Conservation (phyloP, 2,329 filamentous ascomycete species). For the Lasiodiplodia gonubiensis region DNA sequence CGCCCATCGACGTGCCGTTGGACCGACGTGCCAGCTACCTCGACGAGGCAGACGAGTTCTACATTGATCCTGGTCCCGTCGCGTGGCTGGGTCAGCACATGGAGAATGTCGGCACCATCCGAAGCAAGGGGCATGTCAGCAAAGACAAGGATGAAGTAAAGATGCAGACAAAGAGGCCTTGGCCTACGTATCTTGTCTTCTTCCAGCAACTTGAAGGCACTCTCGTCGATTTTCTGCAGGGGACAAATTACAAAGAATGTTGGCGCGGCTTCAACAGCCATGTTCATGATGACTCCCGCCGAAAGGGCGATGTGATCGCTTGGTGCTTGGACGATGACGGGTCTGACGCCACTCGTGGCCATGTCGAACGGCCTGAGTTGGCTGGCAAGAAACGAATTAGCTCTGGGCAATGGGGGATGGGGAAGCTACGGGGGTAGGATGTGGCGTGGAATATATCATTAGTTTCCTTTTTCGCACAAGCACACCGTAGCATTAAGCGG, state of each 20-base stretch:
- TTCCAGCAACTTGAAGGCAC: slow-evolving; percentile 63
- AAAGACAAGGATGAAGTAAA: slow-evolving; percentile 33
- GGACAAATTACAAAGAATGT: slow-evolving; percentile 62
- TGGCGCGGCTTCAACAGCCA: slow-evolving; percentile 66
- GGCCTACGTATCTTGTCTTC: slow-evolving; percentile 58
- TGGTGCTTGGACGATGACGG: slow-evolving; percentile 51
- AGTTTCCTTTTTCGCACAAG: slow-evolving; percentile 10
- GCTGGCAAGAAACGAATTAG: slow-evolving; percentile 7
- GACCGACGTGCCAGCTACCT: slow-evolving; percentile 71
- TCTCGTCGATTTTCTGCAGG: slow-evolving; percentile 50
- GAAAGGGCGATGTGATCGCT: slow-evolving; percentile 66
- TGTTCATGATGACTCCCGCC: slow-evolving; percentile 67
- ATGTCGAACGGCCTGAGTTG: background rate
- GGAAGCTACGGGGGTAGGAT: background rate
- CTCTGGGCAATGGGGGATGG: slow-evolving; percentile 22
- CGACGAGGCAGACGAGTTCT: slow-evolving; percentile 93
- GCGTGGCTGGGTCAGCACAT: slow-evolving; percentile 52
- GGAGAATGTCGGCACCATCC: slow-evolving; percentile 40
- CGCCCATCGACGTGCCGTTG: slow-evolving; percentile 72
- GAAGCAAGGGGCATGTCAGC: slow-evolving; percentile 30
- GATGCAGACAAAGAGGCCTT: slow-evolving; percentile 33
- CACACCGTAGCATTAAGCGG: background rate
- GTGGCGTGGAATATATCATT: background rate
- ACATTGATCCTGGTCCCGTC: slow-evolving; percentile 62
- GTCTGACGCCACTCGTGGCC: slow-evolving; percentile 1